Conservation (phyloP, 225 moss, liverwort and hornwort species). For the Bryum argenteum region DNA sequence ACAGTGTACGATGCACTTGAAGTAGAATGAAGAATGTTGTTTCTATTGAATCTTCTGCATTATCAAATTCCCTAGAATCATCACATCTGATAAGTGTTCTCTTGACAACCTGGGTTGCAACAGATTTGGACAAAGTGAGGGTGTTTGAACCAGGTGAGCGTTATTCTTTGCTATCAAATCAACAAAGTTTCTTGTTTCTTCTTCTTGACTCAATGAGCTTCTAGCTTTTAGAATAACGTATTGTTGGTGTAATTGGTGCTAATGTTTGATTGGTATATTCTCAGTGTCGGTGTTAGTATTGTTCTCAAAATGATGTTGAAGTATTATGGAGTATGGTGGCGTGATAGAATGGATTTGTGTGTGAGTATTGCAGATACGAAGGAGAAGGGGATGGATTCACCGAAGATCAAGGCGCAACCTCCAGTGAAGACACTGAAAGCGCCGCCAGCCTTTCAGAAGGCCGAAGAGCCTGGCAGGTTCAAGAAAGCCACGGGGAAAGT, state of each 20-base stretch:
- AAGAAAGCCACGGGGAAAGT: slow-evolving; percentile 32
- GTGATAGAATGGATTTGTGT: not conserved
- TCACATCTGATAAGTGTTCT: not conserved
- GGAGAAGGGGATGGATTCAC: slow-evolving; percentile 29
- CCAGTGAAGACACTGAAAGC: slow-evolving; percentile 53
- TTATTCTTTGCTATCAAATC: not conserved
- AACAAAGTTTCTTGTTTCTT: not conserved
- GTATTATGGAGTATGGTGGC: no score
- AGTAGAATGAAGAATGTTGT: no score
- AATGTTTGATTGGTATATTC: no score
- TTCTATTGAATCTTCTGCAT: not conserved
- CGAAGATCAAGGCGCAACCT: slow-evolving; percentile 47
- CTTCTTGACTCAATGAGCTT: no score
- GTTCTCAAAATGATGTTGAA: no score
- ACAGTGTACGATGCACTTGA: no score
- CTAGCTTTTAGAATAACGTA: no score
- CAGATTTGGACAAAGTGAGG: slow-evolving; percentile 31
- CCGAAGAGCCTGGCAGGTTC: not conserved
- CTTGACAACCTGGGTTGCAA: not conserved
- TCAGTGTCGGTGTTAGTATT: no score
- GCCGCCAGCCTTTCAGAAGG: slow-evolving; percentile 37
- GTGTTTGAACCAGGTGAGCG: slow-evolving; percentile 45
- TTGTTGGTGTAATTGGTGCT: no score
- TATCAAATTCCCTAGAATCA: not conserved
- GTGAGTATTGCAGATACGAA: slow-evolving; percentile 15